Conservation (phyloP, 495 filamentous ascomycete genomes). For the Oidiodendron maius region DNA sequence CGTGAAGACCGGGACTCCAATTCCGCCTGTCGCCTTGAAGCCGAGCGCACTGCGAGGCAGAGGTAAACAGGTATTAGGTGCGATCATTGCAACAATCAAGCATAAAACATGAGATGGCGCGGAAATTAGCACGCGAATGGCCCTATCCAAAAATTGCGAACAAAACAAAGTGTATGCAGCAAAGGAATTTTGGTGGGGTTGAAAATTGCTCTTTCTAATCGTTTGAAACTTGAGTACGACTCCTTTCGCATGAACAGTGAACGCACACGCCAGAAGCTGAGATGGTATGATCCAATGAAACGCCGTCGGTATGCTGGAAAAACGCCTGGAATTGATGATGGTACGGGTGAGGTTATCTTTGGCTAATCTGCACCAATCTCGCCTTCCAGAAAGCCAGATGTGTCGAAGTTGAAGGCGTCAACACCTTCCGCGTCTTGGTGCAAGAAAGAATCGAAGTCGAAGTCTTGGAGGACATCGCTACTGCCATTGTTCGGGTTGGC, state of each 20-base stretch:
- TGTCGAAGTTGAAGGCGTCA: conserved; percentile 37
- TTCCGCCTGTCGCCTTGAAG: conserved; percentile 11
- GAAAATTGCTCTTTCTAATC: conserved; percentile 18
- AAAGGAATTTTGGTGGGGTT: conserved; percentile 21
- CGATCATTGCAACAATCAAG: conserved; percentile 15
- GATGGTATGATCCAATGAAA: conserved; percentile 22
- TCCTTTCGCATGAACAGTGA: conserved; percentile 24
- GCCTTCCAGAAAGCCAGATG: conserved; percentile 35
- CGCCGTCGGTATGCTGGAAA: conserved; percentile 24
- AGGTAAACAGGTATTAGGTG: conserved; percentile 20
- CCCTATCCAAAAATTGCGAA: conserved; percentile 17
- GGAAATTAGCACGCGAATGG: conserved; percentile 9
- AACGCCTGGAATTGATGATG: conserved; percentile 23
- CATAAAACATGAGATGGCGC: conserved; percentile 20
- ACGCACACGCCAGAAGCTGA: conserved; percentile 15
- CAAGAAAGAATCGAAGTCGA: conserved; percentile 97
- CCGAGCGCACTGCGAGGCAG: conserved; percentile 17
- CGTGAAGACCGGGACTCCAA: conserved; percentile 21
- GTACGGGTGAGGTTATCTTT: conserved; percentile 5
- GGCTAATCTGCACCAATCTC: conserved; percentile 44
- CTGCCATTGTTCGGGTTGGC: conserved; percentile 48
- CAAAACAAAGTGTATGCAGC: conserved; percentile 15
- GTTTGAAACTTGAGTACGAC: conserved; percentile 10
- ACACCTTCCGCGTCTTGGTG: conserved; percentile 38
- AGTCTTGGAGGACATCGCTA: conserved; percentile 75